phyloP scores from a whole-genome alignment of 805 yeast genomes.

The Ogataea methylovora region DNA sequence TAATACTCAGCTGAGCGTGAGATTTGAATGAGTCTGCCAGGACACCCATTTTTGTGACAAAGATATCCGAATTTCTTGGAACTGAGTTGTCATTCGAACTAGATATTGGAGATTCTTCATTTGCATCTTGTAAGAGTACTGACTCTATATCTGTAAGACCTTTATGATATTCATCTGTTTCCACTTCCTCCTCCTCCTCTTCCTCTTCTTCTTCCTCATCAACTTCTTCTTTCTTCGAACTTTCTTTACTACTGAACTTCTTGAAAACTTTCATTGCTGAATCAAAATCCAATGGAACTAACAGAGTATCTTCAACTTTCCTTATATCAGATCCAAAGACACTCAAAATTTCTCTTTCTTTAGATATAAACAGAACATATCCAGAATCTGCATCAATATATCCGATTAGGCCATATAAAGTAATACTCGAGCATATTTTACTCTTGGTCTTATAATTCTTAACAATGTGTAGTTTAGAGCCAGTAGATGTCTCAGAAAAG shows the following conservation, averaged over 20 bases:
- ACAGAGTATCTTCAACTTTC: conserved; percentile 10
- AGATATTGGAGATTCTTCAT: neutral
- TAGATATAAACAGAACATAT: conserved; percentile 12
- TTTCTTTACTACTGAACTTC: neutral
- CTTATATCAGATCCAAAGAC: conserved; percentile 3
- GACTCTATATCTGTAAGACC: conserved; percentile 5
- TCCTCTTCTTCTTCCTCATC: conserved; percentile 3
- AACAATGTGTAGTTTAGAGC: neutral
- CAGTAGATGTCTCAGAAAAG: too few relatives aligned
- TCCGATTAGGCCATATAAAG: conserved; percentile 7
- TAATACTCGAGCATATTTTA: neutral
- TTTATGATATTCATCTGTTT: neutral
- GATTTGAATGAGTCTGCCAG: conserved; percentile 15
- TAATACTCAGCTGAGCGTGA: conserved; percentile 11
- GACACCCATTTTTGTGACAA: conserved; percentile 13
- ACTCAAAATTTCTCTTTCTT: conserved; percentile 1
- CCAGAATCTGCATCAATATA: conserved; percentile 9
- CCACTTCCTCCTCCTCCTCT: conserved; percentile 2
- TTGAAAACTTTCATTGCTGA: conserved; percentile 4
- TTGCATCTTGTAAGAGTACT: conserved; percentile 1
- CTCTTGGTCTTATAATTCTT: neutral
- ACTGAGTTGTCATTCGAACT: neutral
- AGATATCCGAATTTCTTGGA: conserved; percentile 2
- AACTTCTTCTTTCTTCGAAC: neutral
- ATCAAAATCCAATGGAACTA: conserved; percentile 10